These are phyloP conservation scores for Rhynchosporium agropyri DNA, from an alignment of 2,329 filamentous ascomycete genomes.

Conservation along the genomic window DNA sequence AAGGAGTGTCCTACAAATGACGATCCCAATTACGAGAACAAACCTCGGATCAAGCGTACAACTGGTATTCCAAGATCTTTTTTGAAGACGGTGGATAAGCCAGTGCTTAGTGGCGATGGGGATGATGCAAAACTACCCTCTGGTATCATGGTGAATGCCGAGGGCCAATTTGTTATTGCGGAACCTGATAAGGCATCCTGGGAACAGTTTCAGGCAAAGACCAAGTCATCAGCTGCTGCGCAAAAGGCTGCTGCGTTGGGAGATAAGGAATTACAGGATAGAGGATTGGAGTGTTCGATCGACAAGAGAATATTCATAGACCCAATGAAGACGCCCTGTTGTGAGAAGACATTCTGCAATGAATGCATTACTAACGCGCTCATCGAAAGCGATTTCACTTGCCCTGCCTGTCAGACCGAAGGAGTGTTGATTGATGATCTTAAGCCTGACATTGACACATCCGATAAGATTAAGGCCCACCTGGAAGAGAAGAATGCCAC, in stretches of 20 bases:
- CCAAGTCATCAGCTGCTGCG: slow-evolving; percentile 81
- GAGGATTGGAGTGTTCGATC: slow-evolving; percentile 88
- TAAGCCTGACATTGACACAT: slow-evolving; percentile 76
- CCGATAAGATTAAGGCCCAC: slow-evolving; percentile 77
- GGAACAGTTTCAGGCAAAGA: slow-evolving; percentile 96
- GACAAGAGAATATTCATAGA: slow-evolving; percentile 98
- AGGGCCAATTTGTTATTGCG: slow-evolving; percentile 96
- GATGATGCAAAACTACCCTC: slow-evolving; percentile 82
- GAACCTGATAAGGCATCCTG: slow-evolving; percentile 94
- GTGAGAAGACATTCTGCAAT: slow-evolving; percentile 97
- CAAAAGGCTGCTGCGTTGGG: slow-evolving; percentile 76
- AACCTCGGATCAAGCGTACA: slow-evolving; percentile 90
- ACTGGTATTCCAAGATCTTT: slow-evolving; percentile 97
- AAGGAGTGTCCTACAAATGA: slow-evolving; percentile 98
- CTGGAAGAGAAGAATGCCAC: slow-evolving; percentile 57
- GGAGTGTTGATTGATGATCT: slow-evolving; percentile 93
- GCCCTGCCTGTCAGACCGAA: slow-evolving; percentile 87
- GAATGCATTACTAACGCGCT: slow-evolving; percentile 99
- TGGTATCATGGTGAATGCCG: slow-evolving; percentile 95
- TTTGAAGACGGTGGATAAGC: slow-evolving; percentile 93
- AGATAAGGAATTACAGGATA: slow-evolving; percentile 85
- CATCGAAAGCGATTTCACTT: slow-evolving; percentile 97
- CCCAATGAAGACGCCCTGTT: slow-evolving; percentile 98
- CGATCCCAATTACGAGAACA: slow-evolving; percentile 92
- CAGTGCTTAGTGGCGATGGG: slow-evolving; percentile 72